Evolutionary conservation across 75 land plant genomes (phyloP), one percentile per base, ranked within the genome.

Genomic region (Azolla pinnata): DNA sequence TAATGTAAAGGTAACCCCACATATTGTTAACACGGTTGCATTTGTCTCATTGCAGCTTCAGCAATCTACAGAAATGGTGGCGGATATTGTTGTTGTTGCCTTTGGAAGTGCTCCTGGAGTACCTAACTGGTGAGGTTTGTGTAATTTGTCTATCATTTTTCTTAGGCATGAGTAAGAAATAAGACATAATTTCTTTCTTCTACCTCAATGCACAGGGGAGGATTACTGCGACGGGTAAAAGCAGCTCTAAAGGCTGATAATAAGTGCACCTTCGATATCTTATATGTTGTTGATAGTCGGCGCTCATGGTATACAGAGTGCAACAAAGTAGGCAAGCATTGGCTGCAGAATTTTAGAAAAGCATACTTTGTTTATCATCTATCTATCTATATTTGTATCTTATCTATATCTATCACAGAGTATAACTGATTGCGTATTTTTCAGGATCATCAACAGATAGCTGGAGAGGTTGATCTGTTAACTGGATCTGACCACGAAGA

Each of bases 101-200:
- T 73, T 73, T 68, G 76, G 76, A 45, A 73, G 76, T 45, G 76
- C 76, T 54, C 76, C 76, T 9, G 64, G 66, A 33, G 76, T 73
- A 33, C 76, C 76, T 44, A 73, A 73, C 31, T 73, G 76, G 76
- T 73, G 31, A 16, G 59, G 28, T 56, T 28, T 19, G 59, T 28
- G 5, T 17, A 23, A 10, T 26, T 56, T 56, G 17, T 25, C 8
- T 31, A 28, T 31, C 5, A 24, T 7, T 8, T 9, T 8, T 51
- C 24, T 9, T 19, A 51, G 7, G 5, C 54, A 8, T 51, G 16
- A 8, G n/a, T 38, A 51, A 8, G 7, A 51, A 51, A 7, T 8
- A 9, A 24, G 18, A 51, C 8, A 8, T 51, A 5, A 24, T 38
- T 38, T n/a, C n/a, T n/a, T n/a, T n/a, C n/a, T n/a, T n/a, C n/a